Conservation (phyloP, 2,329 filamentous ascomycete genomes). For the Clarireedia hainanense region DNA sequence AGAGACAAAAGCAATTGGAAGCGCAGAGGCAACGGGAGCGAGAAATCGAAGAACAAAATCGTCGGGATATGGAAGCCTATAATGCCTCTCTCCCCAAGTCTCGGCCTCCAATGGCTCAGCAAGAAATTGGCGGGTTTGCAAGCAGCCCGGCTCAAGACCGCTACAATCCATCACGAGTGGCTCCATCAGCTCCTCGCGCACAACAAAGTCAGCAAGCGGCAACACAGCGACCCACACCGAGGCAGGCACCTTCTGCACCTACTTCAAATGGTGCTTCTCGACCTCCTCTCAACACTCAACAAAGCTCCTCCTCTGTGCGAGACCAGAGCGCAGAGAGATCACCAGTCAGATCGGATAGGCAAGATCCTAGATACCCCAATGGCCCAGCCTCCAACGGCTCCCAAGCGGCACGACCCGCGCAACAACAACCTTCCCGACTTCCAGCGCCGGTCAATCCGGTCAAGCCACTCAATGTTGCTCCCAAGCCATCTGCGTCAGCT, state of each 20-base stretch:
- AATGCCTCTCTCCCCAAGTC: slow-evolving; percentile 82
- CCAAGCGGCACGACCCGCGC: slow-evolving; percentile 36
- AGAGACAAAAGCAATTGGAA: slow-evolving; percentile 55
- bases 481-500: slow-evolving; percentile 47
- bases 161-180: slow-evolving; percentile 79
- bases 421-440: slow-evolving; percentile 42
- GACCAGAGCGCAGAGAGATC: slow-evolving; percentile 6
- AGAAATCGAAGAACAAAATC: slow-evolving; percentile 57
- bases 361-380: slow-evolving; percentile 31
- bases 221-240: slow-evolving; percentile 52
- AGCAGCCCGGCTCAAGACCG: slow-evolving; percentile 42
- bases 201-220: slow-evolving; percentile 34
- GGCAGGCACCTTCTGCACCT: slow-evolving; percentile 73
- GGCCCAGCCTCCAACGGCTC: slow-evolving; percentile 36
- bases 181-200: slow-evolving; percentile 67
- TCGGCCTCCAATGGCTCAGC: slow-evolving; percentile 73
- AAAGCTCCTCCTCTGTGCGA: slow-evolving; percentile 40
- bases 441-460: slow-evolving; percentile 48
- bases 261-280: slow-evolving; percentile 34
- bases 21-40: slow-evolving; percentile 44
- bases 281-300: slow-evolving; percentile 42
- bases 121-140: slow-evolving; percentile 69
- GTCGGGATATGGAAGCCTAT: slow-evolving; percentile 77
- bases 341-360: slow-evolving; percentile 30
- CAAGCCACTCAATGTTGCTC: slow-evolving; percentile 71